phyloP scores from a whole-genome alignment of 495 filamentous ascomycete genomes.

The Penicillium roqueforti region DNA sequence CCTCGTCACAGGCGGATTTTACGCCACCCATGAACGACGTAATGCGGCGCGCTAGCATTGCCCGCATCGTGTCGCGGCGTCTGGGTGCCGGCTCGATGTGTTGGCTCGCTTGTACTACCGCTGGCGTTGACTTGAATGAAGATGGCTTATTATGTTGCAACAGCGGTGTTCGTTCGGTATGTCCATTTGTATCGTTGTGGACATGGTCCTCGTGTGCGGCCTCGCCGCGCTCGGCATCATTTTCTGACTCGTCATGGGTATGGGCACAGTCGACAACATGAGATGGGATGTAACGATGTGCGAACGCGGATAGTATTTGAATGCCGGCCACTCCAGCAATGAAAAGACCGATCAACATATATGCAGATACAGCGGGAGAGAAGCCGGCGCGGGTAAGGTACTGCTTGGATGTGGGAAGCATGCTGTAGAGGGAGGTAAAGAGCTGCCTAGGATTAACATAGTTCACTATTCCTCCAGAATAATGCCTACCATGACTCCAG shows the following conservation, averaged over 20 bases:
- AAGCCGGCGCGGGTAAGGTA: slow-evolving; percentile 68
- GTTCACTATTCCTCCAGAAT: background rate
- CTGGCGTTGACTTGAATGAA: slow-evolving; percentile 26
- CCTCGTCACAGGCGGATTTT: slow-evolving; percentile 65
- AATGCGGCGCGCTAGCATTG: slow-evolving; percentile 45
- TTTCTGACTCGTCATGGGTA: slow-evolving; percentile 50
- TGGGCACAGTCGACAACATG: slow-evolving; percentile 92
- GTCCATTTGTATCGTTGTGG: slow-evolving; percentile 15
- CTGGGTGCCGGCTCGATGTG: background rate
- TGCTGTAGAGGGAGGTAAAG: slow-evolving; percentile 90
- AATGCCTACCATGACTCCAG: slow-evolving; percentile 86
- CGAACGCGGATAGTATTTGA: slow-evolving; percentile 67
- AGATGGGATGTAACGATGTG: slow-evolving; percentile 85
- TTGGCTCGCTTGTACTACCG: slow-evolving; percentile 19
- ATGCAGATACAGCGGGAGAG: slow-evolving; percentile 62
- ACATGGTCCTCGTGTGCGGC: slow-evolving; percentile 16
- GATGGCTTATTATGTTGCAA: slow-evolving; percentile 12
- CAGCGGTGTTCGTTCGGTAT: slow-evolving; percentile 48
- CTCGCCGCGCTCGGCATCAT: slow-evolving; percentile 32
- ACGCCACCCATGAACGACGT: slow-evolving; percentile 63
- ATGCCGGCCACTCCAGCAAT: slow-evolving; percentile 80
- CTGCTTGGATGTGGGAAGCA: slow-evolving; percentile 78
- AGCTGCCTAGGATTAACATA: slow-evolving; percentile 51
- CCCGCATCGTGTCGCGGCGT: slow-evolving; percentile 38
- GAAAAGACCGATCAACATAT: slow-evolving; percentile 72